These are phyloP conservation scores for Dactylellina parvicollis DNA, from an alignment of 2,329 filamentous ascomycete genomes.

Conservation along the genomic window DNA sequence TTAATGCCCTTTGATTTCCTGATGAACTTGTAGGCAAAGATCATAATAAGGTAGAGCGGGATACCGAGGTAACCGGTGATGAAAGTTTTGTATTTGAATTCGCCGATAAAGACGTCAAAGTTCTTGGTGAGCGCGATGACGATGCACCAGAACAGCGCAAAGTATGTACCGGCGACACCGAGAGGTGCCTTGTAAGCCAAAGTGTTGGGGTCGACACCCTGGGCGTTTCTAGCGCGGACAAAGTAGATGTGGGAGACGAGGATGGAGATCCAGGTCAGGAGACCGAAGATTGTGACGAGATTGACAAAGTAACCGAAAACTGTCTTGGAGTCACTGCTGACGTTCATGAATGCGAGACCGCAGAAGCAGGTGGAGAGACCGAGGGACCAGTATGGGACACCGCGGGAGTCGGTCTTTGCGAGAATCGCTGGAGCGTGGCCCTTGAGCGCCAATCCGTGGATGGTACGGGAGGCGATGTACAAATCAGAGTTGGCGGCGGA, in stretches of 20 bases:
- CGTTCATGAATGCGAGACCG: conserved; percentile 75
- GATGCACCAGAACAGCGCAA: conserved; percentile 74
- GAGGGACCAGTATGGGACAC: conserved; percentile 76
- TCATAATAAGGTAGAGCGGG: conserved; percentile 75
- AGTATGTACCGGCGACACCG: conserved; percentile 74
- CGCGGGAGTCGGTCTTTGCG: conserved; percentile 74
- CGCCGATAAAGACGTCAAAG: conserved; percentile 75
- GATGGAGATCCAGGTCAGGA: conserved; percentile 75
- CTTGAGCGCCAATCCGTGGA: conserved; percentile 77
- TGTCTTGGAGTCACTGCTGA: conserved; percentile 67
- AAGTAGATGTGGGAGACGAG: conserved; percentile 75
- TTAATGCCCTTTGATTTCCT: conserved; percentile 68
- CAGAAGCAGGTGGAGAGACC: conserved; percentile 70
- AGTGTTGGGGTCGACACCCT: conserved; percentile 64
- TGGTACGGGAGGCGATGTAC: conserved; percentile 77
- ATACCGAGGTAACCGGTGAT: conserved; percentile 81
- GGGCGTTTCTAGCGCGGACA: conserved; percentile 70
- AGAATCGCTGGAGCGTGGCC: conserved; percentile 78
- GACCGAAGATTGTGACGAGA: conserved; percentile 73
- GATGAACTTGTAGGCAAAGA: conserved; percentile 73
- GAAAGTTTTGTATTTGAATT: conserved; percentile 79
- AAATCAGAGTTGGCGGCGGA: conserved; percentile 80
- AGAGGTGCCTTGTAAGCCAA: conserved; percentile 76
- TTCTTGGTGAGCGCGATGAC: conserved; percentile 84
- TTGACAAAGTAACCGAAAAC: conserved; percentile 75